Percentiles rank a stretch among this genome's conserved stretches.
Evolutionary conservation across 805 yeast species (phyloP).

Genomic region (Candida ascalaphidarum): DNA sequence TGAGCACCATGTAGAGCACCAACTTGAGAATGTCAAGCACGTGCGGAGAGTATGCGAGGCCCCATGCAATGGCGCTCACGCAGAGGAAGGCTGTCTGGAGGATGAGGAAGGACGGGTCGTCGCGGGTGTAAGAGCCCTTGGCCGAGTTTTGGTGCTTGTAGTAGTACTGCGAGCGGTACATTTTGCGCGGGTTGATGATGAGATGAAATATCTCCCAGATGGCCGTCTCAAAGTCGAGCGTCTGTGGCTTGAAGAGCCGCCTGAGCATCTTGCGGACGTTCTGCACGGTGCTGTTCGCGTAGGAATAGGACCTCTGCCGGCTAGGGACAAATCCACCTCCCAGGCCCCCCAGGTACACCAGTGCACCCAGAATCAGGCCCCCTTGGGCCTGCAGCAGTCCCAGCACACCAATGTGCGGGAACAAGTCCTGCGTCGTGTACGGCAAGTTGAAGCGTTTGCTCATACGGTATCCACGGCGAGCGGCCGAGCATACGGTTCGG

Average conservation of each 20-base stretch:
- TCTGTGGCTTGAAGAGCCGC: slow-evolving; percentile 55
- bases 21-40: slow-evolving; percentile 54
- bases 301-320: slow-evolving; percentile 6
- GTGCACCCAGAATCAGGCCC: slow-evolving; percentile 9
- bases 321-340: slow-evolving; percentile 13
- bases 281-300: slow-evolving; percentile 3
- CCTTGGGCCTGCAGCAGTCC: too few species aligned
- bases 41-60: slow-evolving; percentile 66
- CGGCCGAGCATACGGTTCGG: too few species aligned
- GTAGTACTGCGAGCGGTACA: slow-evolving; percentile 66
- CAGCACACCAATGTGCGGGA: slow-evolving; percentile 17
- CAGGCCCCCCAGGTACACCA: slow-evolving; percentile 6
- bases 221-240: slow-evolving; percentile 88
- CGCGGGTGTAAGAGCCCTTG: slow-evolving; percentile 75
- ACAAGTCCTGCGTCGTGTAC: slow-evolving; percentile 34
- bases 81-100: slow-evolving; percentile 58
- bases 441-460: slow-evolving; percentile 31
- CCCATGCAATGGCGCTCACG: slow-evolving; percentile 84
- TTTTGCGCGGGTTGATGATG: slow-evolving; percentile 68
- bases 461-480: too few species aligned
- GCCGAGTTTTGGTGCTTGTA: slow-evolving; percentile 47
- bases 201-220: slow-evolving; percentile 82
- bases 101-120: slow-evolving; percentile 84
- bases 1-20: slow-evolving; percentile 72
- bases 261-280: slow-evolving; percentile 22